phyloP scores from a whole-genome alignment of 345 rosid genomes.

The Dipteronia sinensis region DNA sequence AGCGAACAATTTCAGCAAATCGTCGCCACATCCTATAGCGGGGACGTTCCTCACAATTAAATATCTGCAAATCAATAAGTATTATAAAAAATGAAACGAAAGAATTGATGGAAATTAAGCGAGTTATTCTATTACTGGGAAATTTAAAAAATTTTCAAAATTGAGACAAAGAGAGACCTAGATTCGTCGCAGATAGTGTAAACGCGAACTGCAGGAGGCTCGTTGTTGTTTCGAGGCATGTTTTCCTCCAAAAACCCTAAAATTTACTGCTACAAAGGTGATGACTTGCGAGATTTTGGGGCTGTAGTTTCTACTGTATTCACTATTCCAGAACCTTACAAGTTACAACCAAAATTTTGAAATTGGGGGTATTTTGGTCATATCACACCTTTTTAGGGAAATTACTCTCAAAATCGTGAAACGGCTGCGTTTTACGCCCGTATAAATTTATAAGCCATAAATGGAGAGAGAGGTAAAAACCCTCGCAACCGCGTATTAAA shows the following conservation, averaged over 20 bases:
- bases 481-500: neutral
- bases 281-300: neutral
- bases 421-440: too few species aligned
- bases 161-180: conserved; percentile 32
- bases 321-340: too few species aligned
- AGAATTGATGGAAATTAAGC: neutral
- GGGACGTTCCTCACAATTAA: conserved; percentile 87
- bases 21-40: conserved; percentile 92
- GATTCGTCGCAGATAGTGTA: conserved; percentile 92
- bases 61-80: conserved; percentile 41
- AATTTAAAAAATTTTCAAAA: neutral
- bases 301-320: neutral
- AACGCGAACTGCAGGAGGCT: conserved; percentile 67
- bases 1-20: conserved; percentile 63
- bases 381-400: neutral
- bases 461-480: neutral
- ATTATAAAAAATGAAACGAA: neutral
- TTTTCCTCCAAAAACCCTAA: conserved; percentile 19
- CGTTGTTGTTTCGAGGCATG: conserved; percentile 73
- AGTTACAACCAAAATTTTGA: neutral
- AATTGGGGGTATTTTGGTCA: neutral
- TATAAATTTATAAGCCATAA: too few species aligned
- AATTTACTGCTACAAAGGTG: neutral
- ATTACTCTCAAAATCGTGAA: neutral
- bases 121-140: neutral